Conservation (phyloP, 371 early-diverging fungal species). For the Haplosporangium sp. region DNA sequence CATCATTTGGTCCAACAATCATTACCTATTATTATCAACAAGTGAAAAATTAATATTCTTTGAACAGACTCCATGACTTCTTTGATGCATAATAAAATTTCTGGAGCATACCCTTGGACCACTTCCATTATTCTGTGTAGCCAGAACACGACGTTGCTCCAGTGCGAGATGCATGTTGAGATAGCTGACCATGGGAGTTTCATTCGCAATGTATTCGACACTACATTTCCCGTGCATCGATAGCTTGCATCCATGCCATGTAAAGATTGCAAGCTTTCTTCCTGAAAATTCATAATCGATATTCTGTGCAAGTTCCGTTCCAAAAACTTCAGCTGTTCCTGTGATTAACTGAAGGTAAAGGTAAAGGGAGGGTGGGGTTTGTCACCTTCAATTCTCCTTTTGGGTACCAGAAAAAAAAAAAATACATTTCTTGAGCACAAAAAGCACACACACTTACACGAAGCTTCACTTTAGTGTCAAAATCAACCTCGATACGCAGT, state of each 20-base stretch:
- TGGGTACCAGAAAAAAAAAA: not conserved
- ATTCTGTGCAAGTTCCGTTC: constrained; percentile 88
- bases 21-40: constrained; percentile 65
- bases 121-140: constrained; percentile 59
- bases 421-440: too few relatives aligned
- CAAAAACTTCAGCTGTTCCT: constrained; percentile 93
- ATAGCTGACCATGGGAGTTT: constrained; percentile 94
- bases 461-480: constrained; percentile 57
- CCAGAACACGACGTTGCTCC: constrained; percentile 79
- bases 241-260: constrained; percentile 93
- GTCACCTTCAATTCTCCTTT: not conserved
- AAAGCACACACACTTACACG: constrained; percentile 53
- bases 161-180: constrained; percentile 90
- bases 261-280: constrained; percentile 91
- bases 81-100: not conserved
- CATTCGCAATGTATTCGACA: constrained; percentile 90
- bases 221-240: constrained; percentile 73
- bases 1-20: constrained; percentile 91
- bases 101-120: constrained; percentile 74
- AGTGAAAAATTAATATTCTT: too few relatives aligned
- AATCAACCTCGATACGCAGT: constrained; percentile 69
- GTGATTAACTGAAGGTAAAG: constrained; percentile 63
- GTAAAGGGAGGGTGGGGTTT: not conserved
- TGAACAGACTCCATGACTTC: not conserved
- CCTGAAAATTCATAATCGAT: constrained; percentile 83